Conservation (phyloP, 129 eudicot species). For the Tanacetum coccineum region DNA sequence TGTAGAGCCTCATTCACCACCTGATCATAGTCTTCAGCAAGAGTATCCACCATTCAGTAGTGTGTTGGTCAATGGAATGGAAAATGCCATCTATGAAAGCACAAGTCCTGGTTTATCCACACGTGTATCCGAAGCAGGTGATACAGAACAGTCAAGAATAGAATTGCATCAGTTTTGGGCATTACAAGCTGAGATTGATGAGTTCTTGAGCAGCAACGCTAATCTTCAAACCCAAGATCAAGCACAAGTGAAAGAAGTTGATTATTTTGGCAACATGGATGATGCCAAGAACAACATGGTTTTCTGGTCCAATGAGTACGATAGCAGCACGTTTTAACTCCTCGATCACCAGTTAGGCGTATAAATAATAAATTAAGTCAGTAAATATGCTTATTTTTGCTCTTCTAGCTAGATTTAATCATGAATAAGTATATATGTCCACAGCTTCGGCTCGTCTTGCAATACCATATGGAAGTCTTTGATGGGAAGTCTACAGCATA, state of each 20-base stretch:
- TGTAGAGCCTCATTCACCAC: background rate
- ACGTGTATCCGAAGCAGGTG: constrained; percentile 14
- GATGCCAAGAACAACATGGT: constrained; percentile 3
- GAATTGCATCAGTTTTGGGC: constrained; percentile 7
- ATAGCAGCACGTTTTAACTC: constrained; percentile 20
- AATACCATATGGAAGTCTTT: too few relatives aligned
- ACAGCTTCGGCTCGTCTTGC: too few relatives aligned
- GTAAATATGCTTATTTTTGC: too few relatives aligned
- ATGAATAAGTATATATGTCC: too few relatives aligned
- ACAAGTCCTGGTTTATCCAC: background rate
- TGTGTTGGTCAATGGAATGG: constrained; percentile 8
- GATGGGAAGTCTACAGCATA: too few relatives aligned
- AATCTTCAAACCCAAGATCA: background rate
- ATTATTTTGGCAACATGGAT: constrained; percentile 21
- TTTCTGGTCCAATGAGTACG: constrained; percentile 26
- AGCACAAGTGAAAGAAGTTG: constrained; percentile 21
- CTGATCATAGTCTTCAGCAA: constrained; percentile 13
- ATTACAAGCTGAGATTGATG: constrained; percentile 28
- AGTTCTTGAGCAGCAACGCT: constrained; percentile 13
- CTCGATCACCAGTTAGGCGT: background rate
- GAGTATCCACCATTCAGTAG: background rate
- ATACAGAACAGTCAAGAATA: constrained; percentile 5
- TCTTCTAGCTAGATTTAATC: too few relatives aligned
- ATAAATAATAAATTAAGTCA: too few relatives aligned
- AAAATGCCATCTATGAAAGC: constrained; percentile 4